These are phyloP conservation scores for Fusarium buxicola DNA, from an alignment of 2,329 filamentous ascomycete genomes.

Conservation along the genomic window DNA sequence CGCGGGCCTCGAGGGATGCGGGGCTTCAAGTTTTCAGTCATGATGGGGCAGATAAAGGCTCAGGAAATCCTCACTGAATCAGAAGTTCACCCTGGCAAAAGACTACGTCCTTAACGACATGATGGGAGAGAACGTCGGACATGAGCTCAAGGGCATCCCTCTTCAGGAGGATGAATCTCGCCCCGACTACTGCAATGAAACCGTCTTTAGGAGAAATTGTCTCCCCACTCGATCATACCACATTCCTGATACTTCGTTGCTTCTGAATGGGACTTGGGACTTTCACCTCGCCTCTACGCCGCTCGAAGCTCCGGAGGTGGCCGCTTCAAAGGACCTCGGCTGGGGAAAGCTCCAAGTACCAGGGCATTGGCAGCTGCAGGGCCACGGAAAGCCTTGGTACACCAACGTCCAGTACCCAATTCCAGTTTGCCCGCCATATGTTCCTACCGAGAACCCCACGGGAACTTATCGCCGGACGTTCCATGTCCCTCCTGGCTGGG, in stretches of 20 bases:
- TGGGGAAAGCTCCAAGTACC: conserved; percentile 67
- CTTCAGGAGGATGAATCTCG: conserved; percentile 51
- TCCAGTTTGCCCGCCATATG: conserved; percentile 71
- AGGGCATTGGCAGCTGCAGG: conserved; percentile 77
- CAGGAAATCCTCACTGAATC: not conserved
- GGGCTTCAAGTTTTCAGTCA: conserved; percentile 13
- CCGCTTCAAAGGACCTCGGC: conserved; percentile 63
- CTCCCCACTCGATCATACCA: conserved; percentile 64
- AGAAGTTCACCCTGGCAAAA: not conserved
- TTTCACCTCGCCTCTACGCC: conserved; percentile 64
- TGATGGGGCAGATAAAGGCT: conserved; percentile 28
- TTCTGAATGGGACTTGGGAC: conserved; percentile 68
- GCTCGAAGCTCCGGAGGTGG: conserved; percentile 56
- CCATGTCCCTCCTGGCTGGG: conserved; percentile 61
- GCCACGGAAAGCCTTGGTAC: conserved; percentile 74
- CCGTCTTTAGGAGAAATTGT: conserved; percentile 64
- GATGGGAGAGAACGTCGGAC: conserved; percentile 34
- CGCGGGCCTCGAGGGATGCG: conserved; percentile 18
- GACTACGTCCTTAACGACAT: conserved; percentile 5
- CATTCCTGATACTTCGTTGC: conserved; percentile 61
- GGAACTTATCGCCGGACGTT: conserved; percentile 71
- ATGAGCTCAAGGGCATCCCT: conserved; percentile 45
- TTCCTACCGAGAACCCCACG: conserved; percentile 72
- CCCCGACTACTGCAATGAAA: conserved; percentile 63
- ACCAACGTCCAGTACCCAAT: conserved; percentile 76